Percentiles rank a stretch among this genome's conserved stretches.
phyloP scores from a whole-genome alignment of 179 eudicot genomes.

The Gypsophila paniculata region DNA sequence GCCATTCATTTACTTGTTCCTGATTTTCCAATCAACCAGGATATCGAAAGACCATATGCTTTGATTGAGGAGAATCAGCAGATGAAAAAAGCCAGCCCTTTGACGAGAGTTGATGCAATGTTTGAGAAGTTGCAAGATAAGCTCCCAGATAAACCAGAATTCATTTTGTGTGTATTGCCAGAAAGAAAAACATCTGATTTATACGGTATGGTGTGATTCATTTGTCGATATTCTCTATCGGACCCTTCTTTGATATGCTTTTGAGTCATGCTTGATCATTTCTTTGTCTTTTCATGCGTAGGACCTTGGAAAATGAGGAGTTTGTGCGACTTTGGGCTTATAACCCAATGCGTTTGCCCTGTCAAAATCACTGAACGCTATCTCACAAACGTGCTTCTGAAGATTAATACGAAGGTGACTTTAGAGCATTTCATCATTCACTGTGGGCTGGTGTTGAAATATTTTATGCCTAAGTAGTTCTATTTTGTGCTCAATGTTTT shows the following conservation, averaged over 20 bases:
- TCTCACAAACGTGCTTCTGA: conserved; percentile 79
- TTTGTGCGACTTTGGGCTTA: conserved; percentile 59
- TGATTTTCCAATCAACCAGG: conserved; percentile 35
- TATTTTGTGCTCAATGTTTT: conserved; percentile 13
- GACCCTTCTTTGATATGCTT: background rate
- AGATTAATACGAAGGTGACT: conserved; percentile 81
- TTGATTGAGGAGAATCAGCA: conserved; percentile 78
- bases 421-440: background rate
- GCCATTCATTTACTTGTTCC: conserved; percentile 5
- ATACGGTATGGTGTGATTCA: conserved; percentile 52
- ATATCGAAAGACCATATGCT: conserved; percentile 77
- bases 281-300: conserved; percentile 26
- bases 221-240: background rate
- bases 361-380: conserved; percentile 72
- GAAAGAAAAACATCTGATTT: conserved; percentile 72
- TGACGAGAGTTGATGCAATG: conserved; percentile 78
- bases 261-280: conserved; percentile 6
- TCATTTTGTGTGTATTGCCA: conserved; percentile 83
- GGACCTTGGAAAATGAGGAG: conserved; percentile 96
- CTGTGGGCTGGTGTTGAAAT: background rate
- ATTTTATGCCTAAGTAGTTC: background rate
- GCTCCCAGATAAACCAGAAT: conserved; percentile 78
- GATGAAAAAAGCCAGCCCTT: conserved; percentile 54
- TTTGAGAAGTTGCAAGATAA: conserved; percentile 65
- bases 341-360: conserved; percentile 82